phyloP scores from a whole-genome alignment of 177 flowering plant species.

The Vitis hybrid region DNA sequence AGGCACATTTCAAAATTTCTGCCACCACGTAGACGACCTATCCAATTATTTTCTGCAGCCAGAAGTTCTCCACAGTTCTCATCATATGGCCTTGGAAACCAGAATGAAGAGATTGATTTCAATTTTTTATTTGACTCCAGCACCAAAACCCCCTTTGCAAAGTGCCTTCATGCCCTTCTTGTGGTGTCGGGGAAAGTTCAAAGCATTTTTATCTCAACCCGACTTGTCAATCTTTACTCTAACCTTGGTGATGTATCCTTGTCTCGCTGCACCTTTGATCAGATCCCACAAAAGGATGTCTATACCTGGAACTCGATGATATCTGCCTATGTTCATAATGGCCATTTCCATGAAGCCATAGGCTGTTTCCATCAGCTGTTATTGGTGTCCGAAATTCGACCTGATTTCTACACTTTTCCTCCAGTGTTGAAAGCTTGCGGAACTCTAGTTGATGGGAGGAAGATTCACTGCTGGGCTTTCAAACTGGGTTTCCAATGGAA shows the following conservation, averaged over 20 bases:
- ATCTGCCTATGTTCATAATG: slow-evolving; percentile 42
- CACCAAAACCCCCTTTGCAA: slow-evolving; percentile 29
- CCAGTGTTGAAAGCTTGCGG: slow-evolving; percentile 44
- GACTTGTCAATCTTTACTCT: slow-evolving; percentile 46
- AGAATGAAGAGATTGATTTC: slow-evolving; percentile 30
- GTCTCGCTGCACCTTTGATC: slow-evolving; percentile 34
- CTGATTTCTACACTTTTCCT: too few relatives aligned
- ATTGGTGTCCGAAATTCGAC: too few relatives aligned
- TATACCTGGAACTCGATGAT: slow-evolving; percentile 60
- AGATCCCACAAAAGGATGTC: slow-evolving; percentile 36
- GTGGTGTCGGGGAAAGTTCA: slow-evolving; percentile 41
- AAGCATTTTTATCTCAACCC: slow-evolving; percentile 35
- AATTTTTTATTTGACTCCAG: slow-evolving; percentile 34
- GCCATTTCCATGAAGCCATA: too few relatives aligned
- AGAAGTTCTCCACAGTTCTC: slow-evolving; percentile 8
- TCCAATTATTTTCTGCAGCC: slow-evolving; percentile 6
- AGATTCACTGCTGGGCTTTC: slow-evolving; percentile 43
- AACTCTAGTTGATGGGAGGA: slow-evolving; percentile 34
- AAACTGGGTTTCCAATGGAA: slow-evolving; percentile 51
- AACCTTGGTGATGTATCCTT: slow-evolving; percentile 28
- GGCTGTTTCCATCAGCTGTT: too few relatives aligned
- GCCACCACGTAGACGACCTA: not conserved
- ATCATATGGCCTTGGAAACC: slow-evolving; percentile 11
- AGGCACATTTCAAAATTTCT: slow-evolving; percentile 17
- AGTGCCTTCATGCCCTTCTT: slow-evolving; percentile 44